Evolutionary conservation across 805 yeast genomes (phyloP).

Genomic region (Suhomyces xylopsoci): DNA sequence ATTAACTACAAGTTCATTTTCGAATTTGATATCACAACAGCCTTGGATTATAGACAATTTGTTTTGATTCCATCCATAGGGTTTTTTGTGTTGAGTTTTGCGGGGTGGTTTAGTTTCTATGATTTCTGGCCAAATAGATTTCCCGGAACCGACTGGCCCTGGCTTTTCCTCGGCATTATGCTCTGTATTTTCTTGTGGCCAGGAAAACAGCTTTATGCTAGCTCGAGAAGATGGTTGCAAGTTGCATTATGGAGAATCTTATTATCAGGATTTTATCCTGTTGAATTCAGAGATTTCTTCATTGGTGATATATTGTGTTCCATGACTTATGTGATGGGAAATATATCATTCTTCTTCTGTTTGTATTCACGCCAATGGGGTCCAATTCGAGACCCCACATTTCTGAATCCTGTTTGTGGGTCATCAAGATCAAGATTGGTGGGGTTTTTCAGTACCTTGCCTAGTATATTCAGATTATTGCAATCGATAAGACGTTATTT

Average conservation of each 20-base stretch:
- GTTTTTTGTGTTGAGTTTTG: slow-evolving; percentile 53
- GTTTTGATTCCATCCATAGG: slow-evolving; percentile 61
- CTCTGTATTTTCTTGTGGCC: slow-evolving; percentile 58
- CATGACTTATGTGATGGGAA: slow-evolving; percentile 82
- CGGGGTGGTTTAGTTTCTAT: slow-evolving; percentile 74
- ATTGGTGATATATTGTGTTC: slow-evolving; percentile 90
- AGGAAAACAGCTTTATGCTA: slow-evolving; percentile 48
- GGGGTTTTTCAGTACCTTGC: slow-evolving; percentile 84
- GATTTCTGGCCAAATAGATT: slow-evolving; percentile 60
- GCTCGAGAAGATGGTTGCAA: slow-evolving; percentile 77
- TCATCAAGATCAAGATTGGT: slow-evolving; percentile 69
- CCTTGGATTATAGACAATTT: slow-evolving; percentile 63
- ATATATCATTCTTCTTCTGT: slow-evolving; percentile 82
- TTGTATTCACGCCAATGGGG: slow-evolving; percentile 72
- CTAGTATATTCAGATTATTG: slow-evolving; percentile 84
- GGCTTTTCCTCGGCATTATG: slow-evolving; percentile 62
- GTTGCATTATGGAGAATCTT: slow-evolving; percentile 68
- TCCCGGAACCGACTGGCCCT: slow-evolving; percentile 76
- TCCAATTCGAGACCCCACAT: slow-evolving; percentile 29
- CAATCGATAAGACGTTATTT: slow-evolving; percentile 90
- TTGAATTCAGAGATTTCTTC: slow-evolving; percentile 92
- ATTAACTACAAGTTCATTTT: slow-evolving; percentile 91
- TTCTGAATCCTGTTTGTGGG: slow-evolving; percentile 53
- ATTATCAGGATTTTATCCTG: slow-evolving; percentile 86
- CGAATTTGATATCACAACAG: slow-evolving; percentile 72